Evolutionary conservation across 148 eudicot species (phyloP).

Genomic region (Rhododendron henanense): DNA sequence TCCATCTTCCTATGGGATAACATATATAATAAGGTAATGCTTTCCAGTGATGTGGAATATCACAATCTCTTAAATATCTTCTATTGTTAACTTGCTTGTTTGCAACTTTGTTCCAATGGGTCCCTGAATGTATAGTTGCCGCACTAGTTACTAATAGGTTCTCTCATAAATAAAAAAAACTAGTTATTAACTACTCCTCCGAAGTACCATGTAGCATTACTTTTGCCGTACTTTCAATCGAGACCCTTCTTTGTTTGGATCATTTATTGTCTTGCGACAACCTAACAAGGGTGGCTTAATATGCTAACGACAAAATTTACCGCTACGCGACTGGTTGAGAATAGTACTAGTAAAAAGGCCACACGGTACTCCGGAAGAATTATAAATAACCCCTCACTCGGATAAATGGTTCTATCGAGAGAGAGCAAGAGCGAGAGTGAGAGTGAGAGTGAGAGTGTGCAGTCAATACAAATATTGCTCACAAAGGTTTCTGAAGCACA

Average conservation of each 20-base stretch:
- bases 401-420: neutral
- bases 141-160: no score
- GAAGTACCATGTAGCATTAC: no score
- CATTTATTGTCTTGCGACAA: neutral
- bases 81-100: neutral
- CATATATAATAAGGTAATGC: neutral
- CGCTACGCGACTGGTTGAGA: neutral
- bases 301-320: neutral
- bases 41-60: neutral
- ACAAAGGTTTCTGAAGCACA: neutral
- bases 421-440: neutral
- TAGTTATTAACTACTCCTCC: no score
- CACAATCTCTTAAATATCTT: neutral
- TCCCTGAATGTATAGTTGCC: neutral
- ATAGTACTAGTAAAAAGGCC: neutral
- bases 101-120: neutral
- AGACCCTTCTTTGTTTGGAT: neutral
- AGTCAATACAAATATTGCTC: neutral
- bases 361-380: neutral
- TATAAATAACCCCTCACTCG: neutral
- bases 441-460: neutral
- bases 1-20: neutral
- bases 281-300: neutral
- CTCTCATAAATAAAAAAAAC: no score
- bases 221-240: neutral